Base-by-base conservation (phyloP, 441 rosid species). In the Euphorbia schlechtendalii region DNA sequence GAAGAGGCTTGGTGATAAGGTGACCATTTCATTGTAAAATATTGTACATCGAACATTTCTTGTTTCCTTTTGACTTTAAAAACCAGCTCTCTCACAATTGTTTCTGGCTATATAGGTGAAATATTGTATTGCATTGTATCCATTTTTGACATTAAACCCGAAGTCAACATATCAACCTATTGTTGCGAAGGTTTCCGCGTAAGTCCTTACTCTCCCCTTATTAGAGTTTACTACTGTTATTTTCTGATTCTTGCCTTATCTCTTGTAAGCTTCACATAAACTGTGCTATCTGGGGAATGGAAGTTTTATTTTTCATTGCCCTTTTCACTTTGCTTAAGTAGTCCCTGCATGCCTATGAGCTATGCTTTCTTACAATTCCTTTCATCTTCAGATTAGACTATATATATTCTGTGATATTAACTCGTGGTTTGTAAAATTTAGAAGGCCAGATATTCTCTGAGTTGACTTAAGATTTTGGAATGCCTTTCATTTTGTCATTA, bases 111-210 rank as follows among this genome's bases (percentile, higher is more conserved):
- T 56, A 27, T 73, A 89, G 98, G 87, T 79, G 53, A 68, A 63
- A 25, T 82, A 78, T 64, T 82, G 81, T 63, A 46, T 86, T 71
- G 92, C 87, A 61, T 65, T 92, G 15, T 92, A 92, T 80, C 98
- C 96, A 30, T 89, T 89, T 80, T 74, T 89, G 69, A 77, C 80
- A 59, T 22, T 86, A 65, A 86, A 87, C 69, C 80, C 57, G 24
- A 81, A 78, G 62, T 87, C 96, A 52, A 58, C 32, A 69, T 69
- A 32, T 65, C 95, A 87, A 78, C 71, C 80, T 22, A 8, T 72
- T 45, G 83, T 89, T 45, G 81, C 71, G 64, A 89, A 66, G 63
- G 63, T 89, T 67, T 73, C 88, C 59, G 75, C 40, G 94, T 86
- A 83, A 71, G 32, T 62, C 61, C 69, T 74, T 11, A 10, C 28